Evolutionary conservation across 768 basidiomycete species (phyloP), one percentile per base, ranked within the genome.

Genomic region (Lactarius sp.): DNA sequence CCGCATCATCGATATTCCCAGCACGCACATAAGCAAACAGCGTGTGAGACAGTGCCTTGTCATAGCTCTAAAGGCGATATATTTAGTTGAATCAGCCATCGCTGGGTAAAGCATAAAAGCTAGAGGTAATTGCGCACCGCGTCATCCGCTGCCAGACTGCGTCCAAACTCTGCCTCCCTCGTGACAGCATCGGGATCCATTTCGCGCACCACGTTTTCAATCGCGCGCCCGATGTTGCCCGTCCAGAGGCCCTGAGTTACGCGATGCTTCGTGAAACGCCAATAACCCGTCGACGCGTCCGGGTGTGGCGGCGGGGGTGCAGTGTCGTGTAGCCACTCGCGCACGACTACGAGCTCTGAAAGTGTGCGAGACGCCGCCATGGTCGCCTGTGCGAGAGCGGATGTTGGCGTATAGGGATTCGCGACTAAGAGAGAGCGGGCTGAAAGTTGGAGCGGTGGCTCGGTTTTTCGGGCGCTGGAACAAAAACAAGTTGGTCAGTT

Each of bases 281-380:
- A 65, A 56, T 65, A 65, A 13, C 64, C 64, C 12, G 59, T 65
- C 50, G 64, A 65, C 42, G 59, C 64, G 41, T 60, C 64, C 6
- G 59, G 64, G 31, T 60, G 64, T 20, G 64, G 64, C 4, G 64
- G 59, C 13, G 64, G 64, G 3, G 64, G 82, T 0, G 90, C 88
- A 0, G 83, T 87, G 49, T 91, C 88, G 65, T 92, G 89, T 1
- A 93, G 79, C 92, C 92, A 94, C 72, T 93, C 90, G n/a, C 89
- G 84, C 8, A 93, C 85, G 50, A 89, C 85, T 52, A 91, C 79
- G 59, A 93, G 88, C 64, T 92, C 92, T 0, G 82, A 75, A 41
- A 93, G 84, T 2, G 87, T 78, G 0, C 83, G 84, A 0, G 86
- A 90, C 4, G 83, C 75, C 53, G 81, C 75, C 79, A 94, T 81